Base-by-base conservation (phyloP, 495 filamentous ascomycete species). In the Saxophila tyrrhenica region DNA sequence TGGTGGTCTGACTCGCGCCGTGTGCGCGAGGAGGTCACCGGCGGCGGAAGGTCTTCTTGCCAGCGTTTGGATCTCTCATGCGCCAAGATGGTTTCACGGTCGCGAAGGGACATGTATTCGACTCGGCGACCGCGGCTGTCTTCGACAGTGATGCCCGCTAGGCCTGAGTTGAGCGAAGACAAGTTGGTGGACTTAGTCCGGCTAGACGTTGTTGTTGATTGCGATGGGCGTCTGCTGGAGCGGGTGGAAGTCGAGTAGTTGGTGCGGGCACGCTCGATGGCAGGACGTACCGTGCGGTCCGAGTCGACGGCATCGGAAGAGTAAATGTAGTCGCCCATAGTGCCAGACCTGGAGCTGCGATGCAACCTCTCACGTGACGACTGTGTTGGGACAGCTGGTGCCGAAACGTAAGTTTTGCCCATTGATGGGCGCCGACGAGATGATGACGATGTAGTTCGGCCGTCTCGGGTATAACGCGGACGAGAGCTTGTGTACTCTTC, bases 191-290 rank as follows among this genome's bases (percentile, higher is more conserved):
- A 54, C 32, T 49, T 52, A 1, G 58, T 60, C 3, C 54, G 17
- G 42, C 58, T 52, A 2, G 57, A 59, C 1, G 58, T 56, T 7
- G 54, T 48, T 9, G 53, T 60, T 8, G 58, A 60, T 10, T 52
- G 29, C 13, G 58, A 60, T 17, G 58, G 45, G 3, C 45, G 58
- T 22, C 48, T 53, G 11, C 58, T 57, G 35, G 52, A 56, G 10
- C 39, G 35, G 45, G 25, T 25, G 25, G 58, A 60, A 22, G 39
- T 45, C 11, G 52, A 46, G 19, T 47, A 60, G 35, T 47, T 23
- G 22, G 56, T 48, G 17, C 51, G 51, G 1, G 57, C 13, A 19
- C 52, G 45, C 1, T 41, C 17, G 19, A 51, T 47, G 3, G 35
- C 25, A 2, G 54, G 25, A 17, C 50, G 44, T 13, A 51, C 39